These are phyloP conservation scores for Globisporangium recalcitrans DNA, from an alignment of 352 stramenopile species.

Conservation along the genomic window DNA sequence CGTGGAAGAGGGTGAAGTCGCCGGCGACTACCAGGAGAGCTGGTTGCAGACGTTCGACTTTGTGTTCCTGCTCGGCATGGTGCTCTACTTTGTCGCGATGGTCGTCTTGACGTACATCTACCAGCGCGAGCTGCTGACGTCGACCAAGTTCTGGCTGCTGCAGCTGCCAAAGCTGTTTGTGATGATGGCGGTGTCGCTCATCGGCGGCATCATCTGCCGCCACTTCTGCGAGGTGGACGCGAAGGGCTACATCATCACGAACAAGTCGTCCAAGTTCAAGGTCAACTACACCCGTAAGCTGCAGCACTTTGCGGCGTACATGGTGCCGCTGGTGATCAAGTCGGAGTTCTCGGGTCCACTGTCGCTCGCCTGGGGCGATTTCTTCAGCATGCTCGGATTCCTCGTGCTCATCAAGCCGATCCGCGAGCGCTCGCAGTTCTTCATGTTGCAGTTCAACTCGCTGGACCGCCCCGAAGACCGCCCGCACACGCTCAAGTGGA, in stretches of 20 bases:
- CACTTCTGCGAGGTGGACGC: conserved; percentile 75
- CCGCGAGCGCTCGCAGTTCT: conserved; percentile 72
- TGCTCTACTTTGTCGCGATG: conserved; percentile 33
- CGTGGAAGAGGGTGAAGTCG: conserved; percentile 49
- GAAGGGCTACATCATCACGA: conserved; percentile 83
- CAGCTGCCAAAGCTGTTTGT: conserved; percentile 47
- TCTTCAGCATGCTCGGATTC: conserved; percentile 78
- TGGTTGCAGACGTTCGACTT: conserved; percentile 57
- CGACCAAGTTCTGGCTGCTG: conserved; percentile 36
- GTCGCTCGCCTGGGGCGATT: conserved; percentile 75
- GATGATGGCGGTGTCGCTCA: conserved; percentile 54
- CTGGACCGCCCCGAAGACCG: conserved; percentile 79
- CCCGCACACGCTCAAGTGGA: conserved; percentile 83
- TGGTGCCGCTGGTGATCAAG: conserved; percentile 77
- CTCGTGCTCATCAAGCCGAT: conserved; percentile 83
- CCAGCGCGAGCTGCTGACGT: conserved; percentile 36
- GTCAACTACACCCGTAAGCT: conserved; percentile 88
- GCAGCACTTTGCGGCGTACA: conserved; percentile 79
- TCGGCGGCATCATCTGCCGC: conserved; percentile 74
- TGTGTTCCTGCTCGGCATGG: conserved; percentile 53
- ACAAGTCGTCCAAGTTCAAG: conserved; percentile 81
- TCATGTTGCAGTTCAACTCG: conserved; percentile 89
- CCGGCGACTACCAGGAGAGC: conserved; percentile 49
- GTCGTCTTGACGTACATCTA: conserved; percentile 47
- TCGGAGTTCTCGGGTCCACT: conserved; percentile 52